A percentile compares a stretch with the other conserved stretches of the same genome.
Evolutionary conservation across 306 rosid genomes (phyloP).

Genomic region (Castanopsis chinensis): DNA sequence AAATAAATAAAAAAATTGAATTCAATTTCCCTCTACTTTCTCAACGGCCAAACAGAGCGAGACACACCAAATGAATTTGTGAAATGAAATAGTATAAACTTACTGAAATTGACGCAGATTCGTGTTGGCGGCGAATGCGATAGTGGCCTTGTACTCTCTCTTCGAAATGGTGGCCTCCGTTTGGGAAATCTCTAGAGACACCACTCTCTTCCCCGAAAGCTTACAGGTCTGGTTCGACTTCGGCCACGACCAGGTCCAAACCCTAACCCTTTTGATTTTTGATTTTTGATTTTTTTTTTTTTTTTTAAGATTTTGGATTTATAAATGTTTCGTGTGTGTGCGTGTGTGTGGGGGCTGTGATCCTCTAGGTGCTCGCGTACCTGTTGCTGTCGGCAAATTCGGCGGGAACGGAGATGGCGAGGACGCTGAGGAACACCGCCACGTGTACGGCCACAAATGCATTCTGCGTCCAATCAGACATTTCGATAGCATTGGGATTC

Average conservation of each 20-base stretch:
- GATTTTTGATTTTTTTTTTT: not conserved
- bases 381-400: constrained; percentile 79
- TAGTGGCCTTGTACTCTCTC: constrained; percentile 76
- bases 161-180: constrained; percentile 84
- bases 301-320: too few relatives aligned
- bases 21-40: not conserved
- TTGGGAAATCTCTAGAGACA: constrained; percentile 92
- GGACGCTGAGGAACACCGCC: constrained; percentile 47
- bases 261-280: constrained; percentile 3
- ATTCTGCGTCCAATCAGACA: constrained; percentile 78
- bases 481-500: constrained; percentile 69
- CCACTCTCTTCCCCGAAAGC: constrained; percentile 75
- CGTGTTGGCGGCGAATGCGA: constrained; percentile 82
- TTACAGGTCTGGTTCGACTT: constrained; percentile 97
- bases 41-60: constrained; percentile 6
- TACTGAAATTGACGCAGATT: constrained; percentile 44
- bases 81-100: not conserved
- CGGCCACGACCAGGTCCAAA: constrained; percentile 92
- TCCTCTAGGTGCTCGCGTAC: constrained; percentile 81
- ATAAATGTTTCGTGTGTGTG: not conserved
- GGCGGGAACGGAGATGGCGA: constrained; percentile 79
- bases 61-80: too few relatives aligned
- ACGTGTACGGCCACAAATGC: constrained; percentile 65
- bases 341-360: constrained; percentile 7
- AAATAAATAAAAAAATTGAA: too few relatives aligned